Evolutionary conservation across 2,329 filamentous ascomycete genomes (phyloP), one percentile per base, ranked within the genome.

Genomic region (Talaromyces sp.): DNA sequence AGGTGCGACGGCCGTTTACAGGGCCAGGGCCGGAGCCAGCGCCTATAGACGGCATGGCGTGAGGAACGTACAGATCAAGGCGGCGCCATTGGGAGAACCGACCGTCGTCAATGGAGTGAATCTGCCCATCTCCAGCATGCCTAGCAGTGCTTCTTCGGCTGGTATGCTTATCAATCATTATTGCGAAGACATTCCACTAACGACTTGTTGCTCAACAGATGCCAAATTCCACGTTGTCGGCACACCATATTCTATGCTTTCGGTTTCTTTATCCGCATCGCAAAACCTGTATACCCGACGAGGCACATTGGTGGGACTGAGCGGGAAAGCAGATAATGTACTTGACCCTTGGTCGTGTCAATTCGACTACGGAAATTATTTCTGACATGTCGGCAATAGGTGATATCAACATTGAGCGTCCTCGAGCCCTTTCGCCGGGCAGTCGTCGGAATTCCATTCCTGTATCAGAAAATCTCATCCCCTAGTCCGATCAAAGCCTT

Each of bases 171-270:
- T 34, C 2, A 17, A 43, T 53, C 27, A 31, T 47, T 29, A 17
- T 22, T 7, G 19, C 43, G 27, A 36, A 8, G 25, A 29, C 3
- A 11, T 6, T 49, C 7, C 43, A 38, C 38, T 64, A 53, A 64
- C 40, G 22, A 19, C 3, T 5, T 15, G 34, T 34, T 11, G 15
- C 40, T 19, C 10, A 6, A 7, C 71, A 97, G 95, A 98, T 85
- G 95, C 95, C 63, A 89, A 89, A 65, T 99, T 99, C 78, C 92
- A 98, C 79, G 92, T 98, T 58, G 83, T 99, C 69, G 95, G 95
- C 68, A 87, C 91, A 27, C 93, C 94, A 1, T 95, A 95, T 79
- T 98, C 95, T 64, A 88, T 99, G 69, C 89, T 99, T 71, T 97
- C 94, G 25, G 93, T 97, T 69, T 92, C 90, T 7, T 86, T 99